Conservation (phyloP, 163 green algal species). For the Smithsoniella earleae region DNA sequence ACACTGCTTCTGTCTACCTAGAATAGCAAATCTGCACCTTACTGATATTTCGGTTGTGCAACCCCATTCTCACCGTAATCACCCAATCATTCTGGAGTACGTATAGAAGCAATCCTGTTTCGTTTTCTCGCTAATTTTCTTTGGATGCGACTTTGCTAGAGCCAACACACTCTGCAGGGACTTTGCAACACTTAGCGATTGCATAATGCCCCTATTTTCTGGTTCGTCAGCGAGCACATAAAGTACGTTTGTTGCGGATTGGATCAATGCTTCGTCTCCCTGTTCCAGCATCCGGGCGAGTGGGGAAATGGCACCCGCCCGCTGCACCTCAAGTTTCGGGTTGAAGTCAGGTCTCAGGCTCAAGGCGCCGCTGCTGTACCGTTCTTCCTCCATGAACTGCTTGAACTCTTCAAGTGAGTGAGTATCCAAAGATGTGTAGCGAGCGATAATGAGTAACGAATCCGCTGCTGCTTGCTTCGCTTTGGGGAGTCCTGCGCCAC, state of each 20-base stretch:
- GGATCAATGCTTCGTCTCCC: not conserved
- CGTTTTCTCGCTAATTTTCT: not conserved
- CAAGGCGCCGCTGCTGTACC: not conserved
- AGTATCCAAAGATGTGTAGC: not conserved
- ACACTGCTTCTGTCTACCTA: not conserved
- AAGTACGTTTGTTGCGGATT: not conserved
- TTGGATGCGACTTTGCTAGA: not conserved
- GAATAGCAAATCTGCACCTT: not conserved
- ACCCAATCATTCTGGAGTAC: not conserved
- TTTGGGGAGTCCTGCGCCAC: not conserved
- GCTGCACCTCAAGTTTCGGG: constrained; percentile 25
- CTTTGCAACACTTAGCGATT: not conserved
- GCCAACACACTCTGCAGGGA: not conserved
- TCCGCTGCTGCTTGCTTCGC: constrained; percentile 3
- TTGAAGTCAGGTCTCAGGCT: not conserved
- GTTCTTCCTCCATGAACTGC: not conserved
- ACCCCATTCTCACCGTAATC: not conserved
- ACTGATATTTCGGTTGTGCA: too few relatives aligned
- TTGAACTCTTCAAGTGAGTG: not conserved
- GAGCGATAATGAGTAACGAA: not conserved
- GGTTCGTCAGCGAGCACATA: constrained; percentile 12
- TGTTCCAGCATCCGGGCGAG: constrained; percentile 13
- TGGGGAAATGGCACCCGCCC: not conserved
- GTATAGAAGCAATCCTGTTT: not conserved
- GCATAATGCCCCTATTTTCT: not conserved